These are phyloP conservation scores for Pseudozyma thailandica DNA, from an alignment of 1,284 basidiomycete species.

Conservation along the genomic window DNA sequence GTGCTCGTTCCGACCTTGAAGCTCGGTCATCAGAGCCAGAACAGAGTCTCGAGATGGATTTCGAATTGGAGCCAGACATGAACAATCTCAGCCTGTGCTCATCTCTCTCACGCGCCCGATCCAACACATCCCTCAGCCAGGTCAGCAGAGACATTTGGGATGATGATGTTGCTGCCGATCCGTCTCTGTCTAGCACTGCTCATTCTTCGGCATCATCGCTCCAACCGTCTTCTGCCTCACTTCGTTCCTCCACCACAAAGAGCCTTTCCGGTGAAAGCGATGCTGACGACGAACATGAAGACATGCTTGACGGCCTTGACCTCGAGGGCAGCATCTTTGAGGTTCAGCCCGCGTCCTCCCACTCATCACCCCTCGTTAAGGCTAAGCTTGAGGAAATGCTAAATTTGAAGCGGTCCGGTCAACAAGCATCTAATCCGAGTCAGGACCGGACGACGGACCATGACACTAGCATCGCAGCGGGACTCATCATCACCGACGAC, in stretches of 20 bases:
- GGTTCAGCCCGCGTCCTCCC: neutral
- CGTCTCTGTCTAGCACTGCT: conserved; percentile 10
- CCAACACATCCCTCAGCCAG: conserved; percentile 38
- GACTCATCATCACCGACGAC: conserved; percentile 59
- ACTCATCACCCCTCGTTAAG: conserved; percentile 9
- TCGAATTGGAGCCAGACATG: conserved; percentile 48
- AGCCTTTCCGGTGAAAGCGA: conserved; percentile 46
- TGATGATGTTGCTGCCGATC: conserved; percentile 18
- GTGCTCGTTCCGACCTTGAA: conserved; percentile 35
- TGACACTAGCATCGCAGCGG: conserved; percentile 50
- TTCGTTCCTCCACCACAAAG: conserved; percentile 18
- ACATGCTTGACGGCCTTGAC: conserved; percentile 49
- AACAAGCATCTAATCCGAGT: neutral
- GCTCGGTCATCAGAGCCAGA: conserved; percentile 22
- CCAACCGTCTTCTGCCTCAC: conserved; percentile 13
- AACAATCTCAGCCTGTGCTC: conserved; percentile 50
- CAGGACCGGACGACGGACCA: conserved; percentile 19
- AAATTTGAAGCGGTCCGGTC: conserved; percentile 36
- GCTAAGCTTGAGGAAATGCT: conserved; percentile 53
- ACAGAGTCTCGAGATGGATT: conserved; percentile 41
- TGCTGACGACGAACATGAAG: conserved; percentile 56
- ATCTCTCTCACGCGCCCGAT: conserved; percentile 36
- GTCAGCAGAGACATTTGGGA: conserved; percentile 42
- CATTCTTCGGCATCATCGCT: conserved; percentile 26
- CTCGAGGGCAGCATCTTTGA: conserved; percentile 52